Evolutionary conservation across 306 rosid species (phyloP).

Genomic region (Betula pendula): DNA sequence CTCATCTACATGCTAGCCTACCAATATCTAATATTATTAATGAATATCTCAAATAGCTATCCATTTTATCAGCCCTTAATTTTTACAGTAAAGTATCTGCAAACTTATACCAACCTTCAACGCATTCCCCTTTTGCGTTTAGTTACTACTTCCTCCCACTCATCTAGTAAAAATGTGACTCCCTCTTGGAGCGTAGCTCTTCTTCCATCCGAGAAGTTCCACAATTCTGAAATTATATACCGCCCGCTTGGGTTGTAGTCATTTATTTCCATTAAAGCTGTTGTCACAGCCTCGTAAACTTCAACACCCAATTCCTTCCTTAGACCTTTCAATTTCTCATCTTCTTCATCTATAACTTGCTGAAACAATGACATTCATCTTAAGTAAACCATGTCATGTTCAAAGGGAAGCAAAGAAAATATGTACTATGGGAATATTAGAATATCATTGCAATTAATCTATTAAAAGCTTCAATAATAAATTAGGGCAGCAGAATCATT

Average conservation of each 20-base stretch:
- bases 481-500: conserved; percentile 7
- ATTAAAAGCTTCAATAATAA: neutral
- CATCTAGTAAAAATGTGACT: conserved; percentile 36
- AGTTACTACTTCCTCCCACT: conserved; percentile 28
- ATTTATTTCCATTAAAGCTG: conserved; percentile 57
- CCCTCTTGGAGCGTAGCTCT: conserved; percentile 52
- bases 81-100: neutral
- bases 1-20: neutral
- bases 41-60: neutral
- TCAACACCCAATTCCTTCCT: conserved; percentile 43
- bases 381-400: neutral
- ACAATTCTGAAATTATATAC: conserved; percentile 49
- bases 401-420: conserved; percentile 19
- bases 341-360: conserved; percentile 52
- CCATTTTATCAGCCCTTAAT: neutral
- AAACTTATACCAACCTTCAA: conserved; percentile 27
- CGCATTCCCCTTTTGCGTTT: conserved; percentile 32
- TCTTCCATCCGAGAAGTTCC: conserved; percentile 50
- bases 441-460: neutral
- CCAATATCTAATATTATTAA: neutral
- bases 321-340: conserved; percentile 49
- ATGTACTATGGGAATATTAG: conserved; percentile 2
- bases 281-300: conserved; percentile 43
- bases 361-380: conserved; percentile 35
- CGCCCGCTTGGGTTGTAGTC: conserved; percentile 63